A percentile compares a stretch with the other conserved stretches of the same genome.
phyloP scores from a whole-genome alignment of 75 land plant genomes.

The Sequoiadendron giganteum region DNA sequence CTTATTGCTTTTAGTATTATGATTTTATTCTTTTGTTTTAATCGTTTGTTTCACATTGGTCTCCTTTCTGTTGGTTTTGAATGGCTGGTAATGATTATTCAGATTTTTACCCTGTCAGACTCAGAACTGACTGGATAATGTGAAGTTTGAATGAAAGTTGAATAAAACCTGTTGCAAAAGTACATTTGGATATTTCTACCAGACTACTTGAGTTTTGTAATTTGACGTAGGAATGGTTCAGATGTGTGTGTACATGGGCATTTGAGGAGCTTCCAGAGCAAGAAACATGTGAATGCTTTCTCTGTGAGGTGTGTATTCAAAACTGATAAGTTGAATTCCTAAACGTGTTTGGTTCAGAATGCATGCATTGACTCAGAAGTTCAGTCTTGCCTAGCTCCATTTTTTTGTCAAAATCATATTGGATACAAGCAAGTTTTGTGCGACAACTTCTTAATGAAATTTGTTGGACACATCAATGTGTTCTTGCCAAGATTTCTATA shows the following conservation, averaged over 20 bases:
- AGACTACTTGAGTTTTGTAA: constrained; percentile 2
- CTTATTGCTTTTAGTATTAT: background rate
- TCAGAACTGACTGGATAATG: background rate
- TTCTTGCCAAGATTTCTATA: too few relatives aligned
- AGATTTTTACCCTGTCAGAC: background rate
- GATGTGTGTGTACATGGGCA: constrained; percentile 89
- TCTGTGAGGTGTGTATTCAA: constrained; percentile 51
- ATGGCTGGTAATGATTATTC: background rate
- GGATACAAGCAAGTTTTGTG: too few relatives aligned
- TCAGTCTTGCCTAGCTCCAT: background rate
- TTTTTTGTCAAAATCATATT: background rate
- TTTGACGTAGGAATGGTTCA: constrained; percentile 56
- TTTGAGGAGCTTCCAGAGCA: constrained; percentile 70
- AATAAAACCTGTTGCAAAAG: background rate
- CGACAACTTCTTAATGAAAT: too few relatives aligned
- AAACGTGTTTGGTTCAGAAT: background rate
- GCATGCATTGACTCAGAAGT: background rate
- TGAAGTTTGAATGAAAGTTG: too few relatives aligned
- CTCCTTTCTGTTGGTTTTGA: background rate
- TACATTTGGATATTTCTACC: background rate
- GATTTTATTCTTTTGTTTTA: background rate
- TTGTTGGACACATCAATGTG: too few relatives aligned
- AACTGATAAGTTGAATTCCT: background rate
- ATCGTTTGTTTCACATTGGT: background rate
- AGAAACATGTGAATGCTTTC: constrained; percentile 62